A percentile compares a stretch with the other conserved stretches of the same genome.
Conservation (phyloP, 164 flowering plant genomes). For the Vitis labrusca region DNA sequence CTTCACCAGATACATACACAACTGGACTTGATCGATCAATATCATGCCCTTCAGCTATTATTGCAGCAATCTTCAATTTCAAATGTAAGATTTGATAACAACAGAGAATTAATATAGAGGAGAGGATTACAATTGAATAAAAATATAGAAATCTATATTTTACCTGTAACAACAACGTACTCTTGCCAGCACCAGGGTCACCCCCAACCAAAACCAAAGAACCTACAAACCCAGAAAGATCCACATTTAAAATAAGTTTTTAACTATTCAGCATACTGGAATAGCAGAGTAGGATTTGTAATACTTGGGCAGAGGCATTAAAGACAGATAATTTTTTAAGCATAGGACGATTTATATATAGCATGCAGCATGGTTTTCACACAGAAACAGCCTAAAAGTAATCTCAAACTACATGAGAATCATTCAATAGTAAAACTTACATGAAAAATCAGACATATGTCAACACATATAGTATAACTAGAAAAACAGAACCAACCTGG, state of each 20-base stretch:
- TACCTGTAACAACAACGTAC: conserved; percentile 91
- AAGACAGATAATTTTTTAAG: no score
- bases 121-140: neutral
- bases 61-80: conserved; percentile 70
- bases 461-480: conserved; percentile 3
- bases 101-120: neutral
- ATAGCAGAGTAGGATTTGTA: neutral
- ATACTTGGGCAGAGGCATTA: neutral
- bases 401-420: no score
- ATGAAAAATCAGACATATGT: neutral
- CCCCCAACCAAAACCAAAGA: conserved; percentile 93
- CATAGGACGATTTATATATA: no score
- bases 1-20: conserved; percentile 95
- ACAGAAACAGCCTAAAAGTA: no score
- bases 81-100: conserved; percentile 11
- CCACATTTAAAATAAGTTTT: neutral
- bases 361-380: no score
- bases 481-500: conserved; percentile 54
- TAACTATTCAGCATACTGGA: neutral
- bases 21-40: conserved; percentile 54
- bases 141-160: neutral
- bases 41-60: conserved; percentile 64
- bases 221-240: conserved; percentile 42
- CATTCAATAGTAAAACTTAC: neutral
- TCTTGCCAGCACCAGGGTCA: conserved; percentile 99